Percentiles rank a stretch among this genome's conserved stretches.
Conservation (phyloP, 2,329 filamentous ascomycete species). For the Aschersonia sp. region DNA sequence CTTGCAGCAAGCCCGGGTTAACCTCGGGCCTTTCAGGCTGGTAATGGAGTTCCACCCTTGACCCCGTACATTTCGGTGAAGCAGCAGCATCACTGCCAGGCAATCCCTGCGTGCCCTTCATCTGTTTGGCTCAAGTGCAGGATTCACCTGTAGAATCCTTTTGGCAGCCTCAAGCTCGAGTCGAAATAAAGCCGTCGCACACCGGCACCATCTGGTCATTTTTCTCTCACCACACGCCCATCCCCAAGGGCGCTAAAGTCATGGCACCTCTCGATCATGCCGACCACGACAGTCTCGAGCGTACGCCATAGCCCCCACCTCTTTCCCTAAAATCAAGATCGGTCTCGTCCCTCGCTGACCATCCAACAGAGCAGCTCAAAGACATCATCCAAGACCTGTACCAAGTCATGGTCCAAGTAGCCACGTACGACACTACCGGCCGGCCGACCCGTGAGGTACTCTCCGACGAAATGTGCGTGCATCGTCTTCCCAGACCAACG, state of each 20-base stretch:
- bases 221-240: background rate
- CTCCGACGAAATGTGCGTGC: slow-evolving; percentile 31
- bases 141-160: too few relatives aligned
- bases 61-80: too few relatives aligned
- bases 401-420: slow-evolving; percentile 47
- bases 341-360: background rate
- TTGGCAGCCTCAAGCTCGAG: too few relatives aligned
- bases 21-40: too few relatives aligned
- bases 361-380: slow-evolving; percentile 37
- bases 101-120: too few relatives aligned
- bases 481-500: background rate
- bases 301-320: slow-evolving; percentile 10
- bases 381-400: slow-evolving; percentile 50
- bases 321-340: background rate
- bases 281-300: slow-evolving; percentile 24
- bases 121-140: too few relatives aligned
- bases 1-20: too few relatives aligned
- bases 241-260: background rate
- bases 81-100: too few relatives aligned
- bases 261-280: slow-evolving; percentile 28
- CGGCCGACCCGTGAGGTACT: slow-evolving; percentile 41
- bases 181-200: too few relatives aligned
- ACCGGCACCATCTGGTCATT: background rate
- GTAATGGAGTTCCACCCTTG: too few relatives aligned
- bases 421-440: slow-evolving; percentile 41